These are phyloP conservation scores for Sequoia sempervirens DNA, from an alignment of 75 land plant genomes.

Conservation along the genomic window DNA sequence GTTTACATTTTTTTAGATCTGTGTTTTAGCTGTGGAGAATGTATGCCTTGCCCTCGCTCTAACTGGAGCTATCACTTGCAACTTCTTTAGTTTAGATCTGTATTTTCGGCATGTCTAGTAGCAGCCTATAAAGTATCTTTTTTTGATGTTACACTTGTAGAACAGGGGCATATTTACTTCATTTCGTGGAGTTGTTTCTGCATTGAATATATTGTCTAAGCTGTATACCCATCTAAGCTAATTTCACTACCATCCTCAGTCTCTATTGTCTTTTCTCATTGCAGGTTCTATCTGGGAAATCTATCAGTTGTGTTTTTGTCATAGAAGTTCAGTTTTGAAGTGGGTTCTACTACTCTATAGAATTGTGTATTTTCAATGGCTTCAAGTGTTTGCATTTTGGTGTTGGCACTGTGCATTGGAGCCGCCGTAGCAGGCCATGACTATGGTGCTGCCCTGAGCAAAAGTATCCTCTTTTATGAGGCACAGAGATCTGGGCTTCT, in stretches of 20 bases:
- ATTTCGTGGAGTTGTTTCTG: not conserved
- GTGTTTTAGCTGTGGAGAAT: not conserved
- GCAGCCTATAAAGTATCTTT: not conserved
- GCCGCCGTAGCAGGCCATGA: conserved; percentile 22
- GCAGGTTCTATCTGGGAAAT: not conserved
- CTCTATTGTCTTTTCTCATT: not conserved
- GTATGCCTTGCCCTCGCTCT: not conserved
- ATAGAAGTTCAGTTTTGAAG: not conserved
- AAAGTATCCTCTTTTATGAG: conserved; percentile 66
- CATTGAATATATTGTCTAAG: not conserved
- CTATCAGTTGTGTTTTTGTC: not conserved
- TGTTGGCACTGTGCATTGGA: not conserved
- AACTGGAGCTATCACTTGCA: not conserved
- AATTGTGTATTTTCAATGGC: not conserved
- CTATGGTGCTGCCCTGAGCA: conserved; percentile 55
- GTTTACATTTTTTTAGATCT: not conserved
- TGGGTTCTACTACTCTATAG: not conserved
- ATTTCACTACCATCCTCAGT: not conserved
- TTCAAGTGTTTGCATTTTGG: not conserved
- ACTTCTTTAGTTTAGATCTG: not conserved
- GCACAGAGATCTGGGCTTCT: conserved; percentile 73
- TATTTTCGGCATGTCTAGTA: not conserved
- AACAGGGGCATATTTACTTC: not conserved
- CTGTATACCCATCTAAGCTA: not conserved
- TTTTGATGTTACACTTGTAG: not conserved